These are phyloP conservation scores for Purpureocillium lavendulum DNA, from an alignment of 2,329 filamentous ascomycete genomes.

Conservation along the genomic window DNA sequence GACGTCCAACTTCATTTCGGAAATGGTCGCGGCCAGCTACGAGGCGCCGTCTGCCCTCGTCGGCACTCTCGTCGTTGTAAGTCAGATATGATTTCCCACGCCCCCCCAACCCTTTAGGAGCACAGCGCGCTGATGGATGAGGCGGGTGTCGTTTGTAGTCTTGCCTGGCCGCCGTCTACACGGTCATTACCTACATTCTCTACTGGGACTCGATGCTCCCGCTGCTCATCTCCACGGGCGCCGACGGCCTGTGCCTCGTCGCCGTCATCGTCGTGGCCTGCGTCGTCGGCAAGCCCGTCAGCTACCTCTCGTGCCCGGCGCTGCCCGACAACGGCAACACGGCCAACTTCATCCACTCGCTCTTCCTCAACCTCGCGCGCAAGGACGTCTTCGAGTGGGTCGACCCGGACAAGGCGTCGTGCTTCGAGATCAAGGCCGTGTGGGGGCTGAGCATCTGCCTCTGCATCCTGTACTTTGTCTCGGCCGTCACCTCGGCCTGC, in stretches of 20 bases:
- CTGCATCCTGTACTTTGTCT: slow-evolving; percentile 62
- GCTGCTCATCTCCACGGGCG: slow-evolving; percentile 56
- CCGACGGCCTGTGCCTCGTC: slow-evolving; percentile 64
- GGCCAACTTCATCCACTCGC: slow-evolving; percentile 34
- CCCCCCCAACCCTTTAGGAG: too few species aligned
- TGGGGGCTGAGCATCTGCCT: slow-evolving; percentile 81
- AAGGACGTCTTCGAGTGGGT: slow-evolving; percentile 34
- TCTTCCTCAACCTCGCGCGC: slow-evolving; percentile 29
- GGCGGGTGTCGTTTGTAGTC: slow-evolving; percentile 43
- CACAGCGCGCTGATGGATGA: neutral
- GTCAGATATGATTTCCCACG: slow-evolving; percentile 22
- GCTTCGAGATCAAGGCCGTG: slow-evolving; percentile 76
- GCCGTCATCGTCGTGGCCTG: slow-evolving; percentile 71
- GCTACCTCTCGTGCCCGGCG: slow-evolving; percentile 62
- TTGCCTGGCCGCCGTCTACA: slow-evolving; percentile 71
- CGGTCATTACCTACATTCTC: slow-evolving; percentile 71
- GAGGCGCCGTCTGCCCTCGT: slow-evolving; percentile 65
- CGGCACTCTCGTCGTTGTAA: slow-evolving; percentile 70
- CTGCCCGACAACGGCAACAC: slow-evolving; percentile 34
- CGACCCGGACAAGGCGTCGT: slow-evolving; percentile 52
- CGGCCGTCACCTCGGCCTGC: slow-evolving; percentile 46
- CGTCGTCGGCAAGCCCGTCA: slow-evolving; percentile 71
- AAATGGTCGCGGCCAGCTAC: slow-evolving; percentile 60
- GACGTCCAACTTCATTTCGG: slow-evolving; percentile 70
- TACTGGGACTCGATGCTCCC: slow-evolving; percentile 71